phyloP scores from a whole-genome alignment of 164 flowering plant genomes.

The Aristolochia fimbriata region DNA sequence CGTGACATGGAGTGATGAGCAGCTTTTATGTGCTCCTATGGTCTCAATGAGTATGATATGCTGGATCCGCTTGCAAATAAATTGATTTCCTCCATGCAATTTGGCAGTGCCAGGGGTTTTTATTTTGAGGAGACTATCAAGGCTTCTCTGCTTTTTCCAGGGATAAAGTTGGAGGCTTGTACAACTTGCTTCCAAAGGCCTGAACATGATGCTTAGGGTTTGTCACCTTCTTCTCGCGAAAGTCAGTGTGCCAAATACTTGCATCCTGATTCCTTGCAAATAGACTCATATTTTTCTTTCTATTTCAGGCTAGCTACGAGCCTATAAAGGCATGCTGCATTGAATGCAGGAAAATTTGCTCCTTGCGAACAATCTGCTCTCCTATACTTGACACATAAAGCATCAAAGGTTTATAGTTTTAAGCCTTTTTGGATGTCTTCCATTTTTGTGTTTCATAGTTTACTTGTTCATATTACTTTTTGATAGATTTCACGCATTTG shows the following conservation, averaged over 20 bases:
- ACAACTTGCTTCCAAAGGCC: constrained; percentile 40
- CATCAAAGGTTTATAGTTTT: no score
- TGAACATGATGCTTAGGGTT: constrained; percentile 37
- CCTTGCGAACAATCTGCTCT: constrained; percentile 11
- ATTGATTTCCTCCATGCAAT: constrained; percentile 5
- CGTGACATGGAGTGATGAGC: no score
- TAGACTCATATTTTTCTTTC: constrained; percentile 11
- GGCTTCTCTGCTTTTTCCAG: constrained; percentile 68
- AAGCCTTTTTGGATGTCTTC: no score
- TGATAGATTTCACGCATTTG: no score
- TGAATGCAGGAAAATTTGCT: constrained; percentile 20
- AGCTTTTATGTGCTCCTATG: no score
- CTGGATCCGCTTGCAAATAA: no score
- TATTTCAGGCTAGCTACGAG: constrained; percentile 24
- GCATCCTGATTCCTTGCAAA: constrained; percentile 19
- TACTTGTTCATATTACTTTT: no score
- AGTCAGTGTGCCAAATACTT: constrained; percentile 19
- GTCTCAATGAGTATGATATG: no score
- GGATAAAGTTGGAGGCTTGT: constrained; percentile 45
- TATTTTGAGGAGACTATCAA: constrained; percentile 37
- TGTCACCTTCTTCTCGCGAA: constrained; percentile 27
- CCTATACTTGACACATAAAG: background rate
- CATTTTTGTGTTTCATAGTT: no score
- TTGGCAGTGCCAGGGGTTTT: constrained; percentile 24
- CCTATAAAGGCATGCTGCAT: constrained; percentile 15